Percentiles rank a stretch among this genome's conserved stretches.
Conservation (phyloP, 225 moss, liverwort and hornwort genomes). For the Lunularia cruciata region DNA sequence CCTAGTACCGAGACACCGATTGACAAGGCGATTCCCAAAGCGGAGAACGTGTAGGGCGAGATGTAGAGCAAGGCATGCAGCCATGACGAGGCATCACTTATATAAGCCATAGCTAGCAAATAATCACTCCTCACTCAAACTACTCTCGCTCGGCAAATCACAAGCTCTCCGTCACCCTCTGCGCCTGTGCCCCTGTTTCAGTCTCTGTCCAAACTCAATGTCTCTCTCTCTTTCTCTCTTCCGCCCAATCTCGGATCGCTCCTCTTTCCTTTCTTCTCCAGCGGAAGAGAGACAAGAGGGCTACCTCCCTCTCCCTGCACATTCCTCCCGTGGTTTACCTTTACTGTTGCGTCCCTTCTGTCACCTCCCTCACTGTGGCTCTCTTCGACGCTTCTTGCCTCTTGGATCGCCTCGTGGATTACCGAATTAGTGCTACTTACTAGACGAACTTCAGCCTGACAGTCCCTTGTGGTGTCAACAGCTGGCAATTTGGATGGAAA, state of each 20-base stretch:
- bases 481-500: too few relatives aligned
- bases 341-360: background rate
- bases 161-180: background rate
- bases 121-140: background rate
- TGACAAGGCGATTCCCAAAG: slow-evolving; percentile 87
- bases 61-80: slow-evolving; percentile 87
- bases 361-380: background rate
- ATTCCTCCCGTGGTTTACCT: background rate
- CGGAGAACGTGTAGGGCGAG: slow-evolving; percentile 86
- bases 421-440: too few relatives aligned
- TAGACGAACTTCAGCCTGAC: too few relatives aligned
- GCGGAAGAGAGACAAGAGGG: background rate
- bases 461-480: too few relatives aligned
- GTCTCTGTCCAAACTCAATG: slow-evolving; percentile 8
- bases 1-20: slow-evolving; percentile 96
- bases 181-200: slow-evolving; percentile 2
- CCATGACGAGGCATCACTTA: slow-evolving; percentile 57
- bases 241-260: background rate
- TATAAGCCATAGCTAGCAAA: slow-evolving; percentile 31
- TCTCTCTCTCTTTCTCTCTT: background rate
- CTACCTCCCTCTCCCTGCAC: background rate
- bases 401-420: background rate
- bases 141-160: background rate
- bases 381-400: background rate
- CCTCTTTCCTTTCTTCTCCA: slow-evolving; percentile 2